Evolutionary conservation across 2,329 filamentous ascomycete species (phyloP).

Genomic region (Botrytis squamosa): DNA sequence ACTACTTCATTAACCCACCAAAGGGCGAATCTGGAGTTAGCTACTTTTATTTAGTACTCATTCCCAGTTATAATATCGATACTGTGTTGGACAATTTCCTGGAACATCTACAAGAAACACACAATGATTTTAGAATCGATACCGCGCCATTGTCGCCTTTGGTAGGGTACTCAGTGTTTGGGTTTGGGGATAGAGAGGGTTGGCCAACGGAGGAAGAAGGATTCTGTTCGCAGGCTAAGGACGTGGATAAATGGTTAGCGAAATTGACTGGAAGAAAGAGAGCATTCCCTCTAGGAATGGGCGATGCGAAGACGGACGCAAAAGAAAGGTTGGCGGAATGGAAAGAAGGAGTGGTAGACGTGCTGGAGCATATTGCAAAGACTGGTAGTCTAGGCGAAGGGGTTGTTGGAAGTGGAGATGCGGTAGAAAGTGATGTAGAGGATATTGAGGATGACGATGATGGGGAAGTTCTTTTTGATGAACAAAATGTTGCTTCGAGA

Average conservation of each 20-base stretch:
- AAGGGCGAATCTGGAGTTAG: conserved; percentile 54
- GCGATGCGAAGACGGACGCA: conserved; percentile 77
- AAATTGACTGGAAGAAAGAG: conserved; percentile 83
- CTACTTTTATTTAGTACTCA: conserved; percentile 78
- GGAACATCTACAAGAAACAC: conserved; percentile 84
- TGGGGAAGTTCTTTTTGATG: conserved; percentile 52
- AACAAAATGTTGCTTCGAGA: conserved; percentile 45
- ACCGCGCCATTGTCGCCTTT: conserved; percentile 75
- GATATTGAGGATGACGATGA: conserved; percentile 56
- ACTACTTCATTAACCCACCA: conserved; percentile 81
- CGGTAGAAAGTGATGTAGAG: conserved; percentile 81
- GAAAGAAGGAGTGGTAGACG: conserved; percentile 70
- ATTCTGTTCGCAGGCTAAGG: conserved; percentile 88
- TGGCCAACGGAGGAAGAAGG: conserved; percentile 91
- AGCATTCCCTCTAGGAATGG: conserved; percentile 85
- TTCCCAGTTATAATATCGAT: conserved; percentile 95
- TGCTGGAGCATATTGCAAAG: conserved; percentile 62
- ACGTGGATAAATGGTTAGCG: conserved; percentile 96
- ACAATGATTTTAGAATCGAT: conserved; percentile 95
- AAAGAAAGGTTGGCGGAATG: conserved; percentile 70
- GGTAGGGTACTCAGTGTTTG: conserved; percentile 89
- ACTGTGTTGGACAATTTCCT: conserved; percentile 86
- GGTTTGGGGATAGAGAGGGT: conserved; percentile 84
- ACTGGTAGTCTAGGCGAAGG: conserved; percentile 61
- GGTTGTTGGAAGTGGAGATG: conserved; percentile 77